These are phyloP conservation scores for Tylopilus sp. DNA, from an alignment of 768 basidiomycete species.

Conservation along the genomic window DNA sequence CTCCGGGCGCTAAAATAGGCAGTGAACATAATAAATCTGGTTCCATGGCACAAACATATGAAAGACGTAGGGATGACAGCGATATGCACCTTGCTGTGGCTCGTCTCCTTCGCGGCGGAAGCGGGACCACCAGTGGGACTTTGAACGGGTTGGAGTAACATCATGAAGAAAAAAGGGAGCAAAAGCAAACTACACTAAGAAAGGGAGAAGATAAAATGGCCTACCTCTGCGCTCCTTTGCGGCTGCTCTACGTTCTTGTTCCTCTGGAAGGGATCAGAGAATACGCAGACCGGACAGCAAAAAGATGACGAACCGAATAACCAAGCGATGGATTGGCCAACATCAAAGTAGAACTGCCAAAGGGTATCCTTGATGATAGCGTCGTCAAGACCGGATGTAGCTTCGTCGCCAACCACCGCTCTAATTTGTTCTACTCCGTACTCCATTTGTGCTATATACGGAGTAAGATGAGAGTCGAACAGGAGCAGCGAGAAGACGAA, in stretches of 20 bases:
- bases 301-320: constrained; percentile 55
- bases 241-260: constrained; percentile 57
- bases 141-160: constrained; percentile 26
- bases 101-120: constrained; percentile 35
- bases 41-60: constrained; percentile 10
- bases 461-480: constrained; percentile 8
- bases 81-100: constrained; percentile 60
- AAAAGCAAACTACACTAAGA: constrained; percentile 35
- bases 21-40: constrained; percentile 22
- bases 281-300: neutral
- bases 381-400: constrained; percentile 67
- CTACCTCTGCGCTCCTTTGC: constrained; percentile 85
- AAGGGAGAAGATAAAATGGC: constrained; percentile 34
- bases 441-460: constrained; percentile 57
- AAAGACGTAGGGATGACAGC: constrained; percentile 27
- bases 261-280: constrained; percentile 43
- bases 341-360: constrained; percentile 88
- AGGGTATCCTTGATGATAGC: constrained; percentile 71
- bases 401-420: constrained; percentile 61
- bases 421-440: constrained; percentile 68
- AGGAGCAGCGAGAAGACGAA: constrained; percentile 29
- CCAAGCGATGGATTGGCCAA: constrained; percentile 72
- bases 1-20: constrained; percentile 19
- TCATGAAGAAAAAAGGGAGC: constrained; percentile 30
- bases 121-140: constrained; percentile 33